phyloP scores from a whole-genome alignment of 345 rosid species.

The Gossypioides kirkii region DNA sequence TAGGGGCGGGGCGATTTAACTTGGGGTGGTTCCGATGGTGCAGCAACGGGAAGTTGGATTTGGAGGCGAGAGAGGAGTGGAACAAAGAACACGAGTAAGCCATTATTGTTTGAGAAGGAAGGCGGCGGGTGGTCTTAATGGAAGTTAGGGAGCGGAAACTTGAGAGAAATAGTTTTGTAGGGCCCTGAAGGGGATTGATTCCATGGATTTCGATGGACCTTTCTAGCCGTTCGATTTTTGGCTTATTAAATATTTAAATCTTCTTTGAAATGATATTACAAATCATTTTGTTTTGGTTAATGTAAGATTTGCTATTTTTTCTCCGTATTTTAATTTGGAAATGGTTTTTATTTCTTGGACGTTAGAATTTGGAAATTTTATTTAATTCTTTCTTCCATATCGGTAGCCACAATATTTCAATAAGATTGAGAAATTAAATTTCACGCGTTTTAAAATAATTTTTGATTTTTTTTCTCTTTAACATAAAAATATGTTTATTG shows the following conservation, averaged over 20 bases:
- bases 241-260: not conserved
- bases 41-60: constrained; percentile 10
- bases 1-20: constrained; percentile 7
- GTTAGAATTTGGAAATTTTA: no score
- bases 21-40: constrained; percentile 22
- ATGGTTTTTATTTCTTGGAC: no score
- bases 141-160: not conserved
- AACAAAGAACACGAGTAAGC: not conserved
- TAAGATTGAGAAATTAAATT: no score
- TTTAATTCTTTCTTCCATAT: no score
- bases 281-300: no score
- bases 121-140: not conserved
- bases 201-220: not conserved
- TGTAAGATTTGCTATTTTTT: no score
- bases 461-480: no score
- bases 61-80: constrained; percentile 2
- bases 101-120: not conserved
- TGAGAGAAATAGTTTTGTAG: not conserved
- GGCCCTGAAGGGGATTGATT: not conserved
- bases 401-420: no score
- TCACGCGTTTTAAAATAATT: no score
- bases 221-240: not conserved
- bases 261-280: no score
- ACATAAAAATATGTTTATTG: no score
- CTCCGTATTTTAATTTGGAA: no score